These are phyloP conservation scores for Sicyos edulis DNA, from an alignment of 306 rosid genomes.

Conservation along the genomic window DNA sequence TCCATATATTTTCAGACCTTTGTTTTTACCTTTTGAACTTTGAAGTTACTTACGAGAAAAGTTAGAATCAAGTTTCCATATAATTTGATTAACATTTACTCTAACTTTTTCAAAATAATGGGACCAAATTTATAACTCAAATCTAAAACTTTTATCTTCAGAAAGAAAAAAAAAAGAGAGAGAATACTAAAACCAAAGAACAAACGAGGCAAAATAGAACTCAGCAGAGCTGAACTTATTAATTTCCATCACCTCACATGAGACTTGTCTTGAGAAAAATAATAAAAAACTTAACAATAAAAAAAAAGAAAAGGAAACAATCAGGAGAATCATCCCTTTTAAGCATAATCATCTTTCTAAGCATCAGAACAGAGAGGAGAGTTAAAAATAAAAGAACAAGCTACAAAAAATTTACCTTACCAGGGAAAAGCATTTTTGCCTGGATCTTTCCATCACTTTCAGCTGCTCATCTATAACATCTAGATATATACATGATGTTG, in stretches of 20 bases:
- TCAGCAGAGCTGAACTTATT: conserved; percentile 9
- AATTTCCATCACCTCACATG: conserved; percentile 6
- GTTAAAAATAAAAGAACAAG: conserved; percentile 11
- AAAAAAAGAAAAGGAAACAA: neutral
- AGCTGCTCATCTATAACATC: conserved; percentile 46
- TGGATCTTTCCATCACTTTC: conserved; percentile 28
- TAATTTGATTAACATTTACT: too few relatives aligned
- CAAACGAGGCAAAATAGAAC: neutral
- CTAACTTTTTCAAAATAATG: too few relatives aligned
- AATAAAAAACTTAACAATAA: conserved; percentile 7
- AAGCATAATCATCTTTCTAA: conserved; percentile 32
- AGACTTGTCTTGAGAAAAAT: neutral
- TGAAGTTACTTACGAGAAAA: too few relatives aligned
- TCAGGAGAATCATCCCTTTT: conserved; percentile 10
- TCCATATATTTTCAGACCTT: too few relatives aligned
- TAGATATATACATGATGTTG: conserved; percentile 52
- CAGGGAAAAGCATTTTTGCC: conserved; percentile 38
- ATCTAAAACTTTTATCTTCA: too few relatives aligned
- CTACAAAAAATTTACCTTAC: conserved; percentile 32
- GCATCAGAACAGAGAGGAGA: conserved; percentile 21
- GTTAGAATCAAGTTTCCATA: too few relatives aligned
- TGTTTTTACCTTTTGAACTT: too few relatives aligned
- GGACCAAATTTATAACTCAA: too few relatives aligned
- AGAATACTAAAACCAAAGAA: neutral
- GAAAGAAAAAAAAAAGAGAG: too few relatives aligned